Evolutionary conservation across 164 flowering plant genomes (phyloP).

Genomic region (Umbellularia californica): DNA sequence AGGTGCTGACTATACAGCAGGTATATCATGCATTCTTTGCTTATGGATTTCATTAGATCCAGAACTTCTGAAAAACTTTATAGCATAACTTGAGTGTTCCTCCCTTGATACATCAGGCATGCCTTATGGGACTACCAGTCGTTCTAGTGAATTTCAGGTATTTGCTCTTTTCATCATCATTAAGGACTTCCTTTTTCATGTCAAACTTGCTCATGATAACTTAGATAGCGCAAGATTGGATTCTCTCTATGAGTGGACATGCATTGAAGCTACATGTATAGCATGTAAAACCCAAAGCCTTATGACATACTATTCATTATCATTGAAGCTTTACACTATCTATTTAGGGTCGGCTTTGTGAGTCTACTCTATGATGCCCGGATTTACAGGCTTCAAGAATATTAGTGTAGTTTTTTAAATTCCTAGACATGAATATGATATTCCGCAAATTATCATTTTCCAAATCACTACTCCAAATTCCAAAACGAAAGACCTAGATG

Average conservation of each 20-base stretch:
- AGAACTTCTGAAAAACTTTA: background rate
- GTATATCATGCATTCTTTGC: constrained; percentile 7
- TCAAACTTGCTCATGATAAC: background rate
- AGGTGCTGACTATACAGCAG: constrained; percentile 12
- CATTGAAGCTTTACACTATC: background rate
- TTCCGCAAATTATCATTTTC: too few relatives aligned
- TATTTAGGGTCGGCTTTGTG: background rate
- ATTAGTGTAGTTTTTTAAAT: too few relatives aligned
- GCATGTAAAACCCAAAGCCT: background rate
- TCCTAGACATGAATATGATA: too few relatives aligned
- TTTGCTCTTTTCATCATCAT: background rate
- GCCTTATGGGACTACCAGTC: constrained; percentile 8
- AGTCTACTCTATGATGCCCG: background rate
- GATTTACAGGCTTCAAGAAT: too few relatives aligned
- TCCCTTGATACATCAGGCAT: constrained; percentile 10
- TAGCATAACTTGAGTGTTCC: background rate
- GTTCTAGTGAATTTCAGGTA: constrained; percentile 14
- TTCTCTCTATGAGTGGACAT: background rate
- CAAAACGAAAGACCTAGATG: too few relatives aligned
- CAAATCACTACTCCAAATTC: too few relatives aligned
- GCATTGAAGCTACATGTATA: background rate
- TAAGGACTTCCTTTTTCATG: background rate
- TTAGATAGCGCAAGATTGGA: background rate
- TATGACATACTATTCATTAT: background rate
- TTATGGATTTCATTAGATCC: background rate